These are phyloP conservation scores for Myxozyma vanderwaltii DNA, from an alignment of 805 yeast species.

Conservation along the genomic window DNA sequence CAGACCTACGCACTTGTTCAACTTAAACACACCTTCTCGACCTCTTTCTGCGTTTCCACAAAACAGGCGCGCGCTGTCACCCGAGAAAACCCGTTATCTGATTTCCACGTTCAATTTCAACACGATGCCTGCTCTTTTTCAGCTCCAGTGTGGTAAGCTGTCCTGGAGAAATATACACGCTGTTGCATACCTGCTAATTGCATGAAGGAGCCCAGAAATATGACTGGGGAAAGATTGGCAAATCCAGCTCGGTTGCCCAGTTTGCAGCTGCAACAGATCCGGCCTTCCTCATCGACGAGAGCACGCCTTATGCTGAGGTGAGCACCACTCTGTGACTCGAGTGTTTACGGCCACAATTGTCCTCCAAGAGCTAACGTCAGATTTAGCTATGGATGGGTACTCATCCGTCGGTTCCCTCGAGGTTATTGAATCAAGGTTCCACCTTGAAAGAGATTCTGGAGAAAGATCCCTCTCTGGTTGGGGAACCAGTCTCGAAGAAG, in stretches of 20 bases:
- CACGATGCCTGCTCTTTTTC: constrained; percentile 35
- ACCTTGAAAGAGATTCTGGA: constrained; percentile 67
- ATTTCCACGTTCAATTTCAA: background rate
- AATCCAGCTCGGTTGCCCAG: constrained; percentile 82
- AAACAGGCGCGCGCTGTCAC: too few species aligned
- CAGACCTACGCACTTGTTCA: too few species aligned
- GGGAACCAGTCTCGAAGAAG: constrained; percentile 57
- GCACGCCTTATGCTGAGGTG: constrained; percentile 85
- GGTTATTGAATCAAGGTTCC: constrained; percentile 55
- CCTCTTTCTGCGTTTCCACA: too few species aligned
- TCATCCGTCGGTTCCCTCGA: constrained; percentile 87
- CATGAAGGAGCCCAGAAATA: constrained; percentile 28
- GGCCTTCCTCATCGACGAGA: constrained; percentile 60
- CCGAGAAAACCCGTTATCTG: too few species aligned
- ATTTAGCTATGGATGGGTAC: constrained; percentile 93
- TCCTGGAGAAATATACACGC: background rate
- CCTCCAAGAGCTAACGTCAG: background rate
- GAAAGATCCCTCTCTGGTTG: constrained; percentile 62
- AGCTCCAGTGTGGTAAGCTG: constrained; percentile 43
- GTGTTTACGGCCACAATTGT: background rate
- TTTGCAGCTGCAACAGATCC: constrained; percentile 76
- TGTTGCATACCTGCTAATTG: background rate
- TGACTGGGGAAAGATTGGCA: constrained; percentile 65
- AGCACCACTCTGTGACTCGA: background rate
- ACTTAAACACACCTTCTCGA: too few species aligned